Base-by-base conservation (phyloP, 768 basidiomycete genomes). In the Glaciozyma martinii region DNA sequence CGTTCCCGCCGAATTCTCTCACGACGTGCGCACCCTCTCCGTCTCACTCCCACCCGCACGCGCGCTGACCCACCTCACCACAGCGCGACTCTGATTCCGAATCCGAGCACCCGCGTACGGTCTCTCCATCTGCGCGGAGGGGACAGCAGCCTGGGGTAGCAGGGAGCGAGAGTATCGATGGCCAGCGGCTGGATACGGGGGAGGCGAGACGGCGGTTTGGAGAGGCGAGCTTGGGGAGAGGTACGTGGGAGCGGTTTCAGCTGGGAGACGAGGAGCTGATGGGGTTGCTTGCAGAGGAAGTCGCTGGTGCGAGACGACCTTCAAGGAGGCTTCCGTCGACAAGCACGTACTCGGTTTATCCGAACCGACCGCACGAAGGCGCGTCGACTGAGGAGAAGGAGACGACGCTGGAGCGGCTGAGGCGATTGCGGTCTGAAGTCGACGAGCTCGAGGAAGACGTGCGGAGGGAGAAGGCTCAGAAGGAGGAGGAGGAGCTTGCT, bases 381-480 rank as follows among this genome's bases (percentile, higher is more conserved):
- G 57, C 66, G 9, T 64, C 69, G 37, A 40, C 37, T 8, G 37
- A 40, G 5, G 64, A 60, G n/a, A 58, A 56, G 12, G 79, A 80
- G 69, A 75, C 77, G 0, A 74, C 78, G 7, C 67, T 74, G 32
- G 76, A 77, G 23, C 71, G 76, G 9, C 63, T 80, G 13, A 60
- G 77, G 4, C 63, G 79, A 3, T 80, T 99, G 12, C 87, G 90
- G 66, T 81, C 82, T 3, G 94, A 99, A 73, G 79, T 97, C 1
- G 76, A 82, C 0, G 81, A 89, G 33, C 80, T 99, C 5, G 94
- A 99, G 75, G 75, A 78, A 1, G 89, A 93, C 72, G 79, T 93
- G n/a, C 19, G 53, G 42, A 33, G 56, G 71, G 71, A 56, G 56
- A 70, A 10, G 53, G 33, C 5, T n/a, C 83, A 87, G 0, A 25